Conservation (phyloP, 192 early-diverging fungal genomes). For the Jimgerdemannia lactiflua region DNA sequence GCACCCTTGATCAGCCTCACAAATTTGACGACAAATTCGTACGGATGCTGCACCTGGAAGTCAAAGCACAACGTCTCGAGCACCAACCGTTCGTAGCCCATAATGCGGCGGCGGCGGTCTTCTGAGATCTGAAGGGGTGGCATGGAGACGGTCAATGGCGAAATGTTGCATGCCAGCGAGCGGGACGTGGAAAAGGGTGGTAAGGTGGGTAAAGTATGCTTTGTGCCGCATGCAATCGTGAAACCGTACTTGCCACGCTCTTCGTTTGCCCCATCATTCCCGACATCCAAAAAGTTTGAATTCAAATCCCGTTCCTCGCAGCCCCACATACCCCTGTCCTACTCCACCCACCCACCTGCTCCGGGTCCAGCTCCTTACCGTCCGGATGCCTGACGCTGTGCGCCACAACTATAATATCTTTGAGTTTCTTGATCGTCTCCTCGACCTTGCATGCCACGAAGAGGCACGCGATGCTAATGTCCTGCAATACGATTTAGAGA, state of each 20-base stretch:
- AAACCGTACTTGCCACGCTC: not conserved
- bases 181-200: slow-evolving; percentile 8
- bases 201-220: no score
- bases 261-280: slow-evolving; percentile 2
- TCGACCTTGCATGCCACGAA: slow-evolving; percentile 87
- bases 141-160: slow-evolving; percentile 7
- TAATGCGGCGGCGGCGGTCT: slow-evolving; percentile 59
- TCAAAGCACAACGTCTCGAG: slow-evolving; percentile 80
- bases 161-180: slow-evolving; percentile 13
- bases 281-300: not conserved
- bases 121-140: slow-evolving; percentile 49
- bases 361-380: slow-evolving; percentile 49
- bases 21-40: slow-evolving; percentile 70
- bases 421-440: slow-evolving; percentile 81
- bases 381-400: slow-evolving; percentile 49
- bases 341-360: slow-evolving; percentile 32
- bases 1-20: slow-evolving; percentile 60
- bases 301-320: not conserved
- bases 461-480: slow-evolving; percentile 63
- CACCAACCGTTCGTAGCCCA: slow-evolving; percentile 68
- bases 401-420: slow-evolving; percentile 71
- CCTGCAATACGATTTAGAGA: slow-evolving; percentile 20
- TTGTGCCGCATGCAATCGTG: no score
- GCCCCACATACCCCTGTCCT: not conserved
- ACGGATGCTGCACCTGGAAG: slow-evolving; percentile 74